A percentile compares a stretch with the other conserved stretches of the same genome.
phyloP scores from a whole-genome alignment of 2,329 filamentous ascomycete species.

The Endothia cerciana region DNA sequence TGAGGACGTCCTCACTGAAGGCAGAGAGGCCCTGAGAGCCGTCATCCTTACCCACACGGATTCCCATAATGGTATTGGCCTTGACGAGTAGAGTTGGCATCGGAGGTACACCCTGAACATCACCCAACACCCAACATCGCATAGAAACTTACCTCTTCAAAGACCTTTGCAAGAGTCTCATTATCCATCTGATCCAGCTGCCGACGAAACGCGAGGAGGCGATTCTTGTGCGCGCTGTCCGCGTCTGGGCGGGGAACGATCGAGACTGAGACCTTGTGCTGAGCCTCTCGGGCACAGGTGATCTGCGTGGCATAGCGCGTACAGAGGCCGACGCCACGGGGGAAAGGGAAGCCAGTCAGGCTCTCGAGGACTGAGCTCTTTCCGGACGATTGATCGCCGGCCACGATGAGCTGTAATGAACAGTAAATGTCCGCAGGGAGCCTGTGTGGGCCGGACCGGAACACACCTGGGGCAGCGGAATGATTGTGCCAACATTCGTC shows the following conservation, averaged over 20 bases:
- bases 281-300: constrained; percentile 35
- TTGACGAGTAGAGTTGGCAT: constrained; percentile 23
- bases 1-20: constrained; percentile 53
- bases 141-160: constrained; percentile 44
- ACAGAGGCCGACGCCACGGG: constrained; percentile 48
- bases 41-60: constrained; percentile 35
- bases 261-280: constrained; percentile 43
- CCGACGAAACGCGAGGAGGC: constrained; percentile 37
- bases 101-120: neutral
- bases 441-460: too few species aligned
- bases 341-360: constrained; percentile 53
- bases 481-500: too few species aligned
- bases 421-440: too few species aligned
- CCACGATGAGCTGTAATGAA: too few species aligned
- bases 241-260: constrained; percentile 44
- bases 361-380: constrained; percentile 84
- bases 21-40: constrained; percentile 32
- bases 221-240: constrained; percentile 30
- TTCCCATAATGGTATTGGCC: constrained; percentile 51
- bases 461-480: too few species aligned
- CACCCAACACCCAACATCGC: neutral
- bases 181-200: constrained; percentile 42
- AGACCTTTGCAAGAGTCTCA: constrained; percentile 42
- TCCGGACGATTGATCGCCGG: constrained; percentile 83
- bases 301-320: constrained; percentile 56